A percentile compares a stretch with the other conserved stretches of the same genome.
Conservation (phyloP, 768 basidiomycete species). For the Amyloporia xantha region DNA sequence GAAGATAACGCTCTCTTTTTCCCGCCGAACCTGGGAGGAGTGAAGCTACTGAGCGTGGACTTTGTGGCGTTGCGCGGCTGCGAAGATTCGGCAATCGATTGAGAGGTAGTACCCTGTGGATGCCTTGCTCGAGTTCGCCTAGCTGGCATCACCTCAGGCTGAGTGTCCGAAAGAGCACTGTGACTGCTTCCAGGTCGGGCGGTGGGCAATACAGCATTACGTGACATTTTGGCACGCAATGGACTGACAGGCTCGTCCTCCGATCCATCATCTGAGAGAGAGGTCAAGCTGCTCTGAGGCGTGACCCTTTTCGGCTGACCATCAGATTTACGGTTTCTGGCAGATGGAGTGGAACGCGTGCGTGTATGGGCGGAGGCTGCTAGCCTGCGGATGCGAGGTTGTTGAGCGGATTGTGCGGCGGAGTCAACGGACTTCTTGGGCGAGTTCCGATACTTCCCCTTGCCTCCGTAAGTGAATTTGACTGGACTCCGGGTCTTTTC, state of each 20-base stretch:
- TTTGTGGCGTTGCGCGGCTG: not conserved
- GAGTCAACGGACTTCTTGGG: slow-evolving; percentile 5
- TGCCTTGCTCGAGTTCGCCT: not conserved
- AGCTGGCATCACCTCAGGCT: not conserved
- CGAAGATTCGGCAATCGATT: not conserved
- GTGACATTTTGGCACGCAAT: not conserved
- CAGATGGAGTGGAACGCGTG: not conserved
- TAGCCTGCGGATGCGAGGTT: not conserved
- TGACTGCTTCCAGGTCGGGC: not conserved
- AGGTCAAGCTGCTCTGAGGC: not conserved
- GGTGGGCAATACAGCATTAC: not conserved
- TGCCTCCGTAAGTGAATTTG: slow-evolving; percentile 13
- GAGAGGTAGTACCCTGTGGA: not conserved
- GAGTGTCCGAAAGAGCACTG: not conserved
- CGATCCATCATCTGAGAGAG: not conserved
- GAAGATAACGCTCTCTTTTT: not conserved
- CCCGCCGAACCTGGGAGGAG: no score
- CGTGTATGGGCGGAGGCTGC: not conserved
- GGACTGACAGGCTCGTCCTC: not conserved
- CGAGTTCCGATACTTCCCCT: slow-evolving; percentile 7
- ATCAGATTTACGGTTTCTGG: not conserved
- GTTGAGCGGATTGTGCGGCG: not conserved
- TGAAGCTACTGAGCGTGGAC: not conserved
- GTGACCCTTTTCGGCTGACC: no score
- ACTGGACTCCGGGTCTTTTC: slow-evolving; percentile 11